Percentiles rank a stretch among this genome's conserved stretches.
Evolutionary conservation across 2,329 filamentous ascomycete genomes (phyloP).

Genomic region (Colletotrichum endophyticum): DNA sequence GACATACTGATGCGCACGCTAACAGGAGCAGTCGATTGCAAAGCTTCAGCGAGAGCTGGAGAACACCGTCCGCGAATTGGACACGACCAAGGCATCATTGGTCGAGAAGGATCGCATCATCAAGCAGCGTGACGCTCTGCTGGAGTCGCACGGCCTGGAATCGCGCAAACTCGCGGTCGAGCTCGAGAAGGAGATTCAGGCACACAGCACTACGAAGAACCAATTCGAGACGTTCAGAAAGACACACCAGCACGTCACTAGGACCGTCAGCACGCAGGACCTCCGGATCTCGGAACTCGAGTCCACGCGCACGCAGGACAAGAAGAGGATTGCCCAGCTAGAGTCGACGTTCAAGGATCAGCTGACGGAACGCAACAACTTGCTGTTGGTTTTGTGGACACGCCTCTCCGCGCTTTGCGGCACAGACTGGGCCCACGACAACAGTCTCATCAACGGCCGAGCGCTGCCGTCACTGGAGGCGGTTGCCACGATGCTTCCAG

Average conservation of each 20-base stretch:
- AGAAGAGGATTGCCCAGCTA: constrained; percentile 74
- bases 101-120: constrained; percentile 92
- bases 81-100: constrained; percentile 75
- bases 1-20: background rate
- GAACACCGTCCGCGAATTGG: constrained; percentile 80
- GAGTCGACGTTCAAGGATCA: constrained; percentile 87
- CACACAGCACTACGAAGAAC: constrained; percentile 84
- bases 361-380: constrained; percentile 84
- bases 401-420: constrained; percentile 85
- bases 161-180: constrained; percentile 83
- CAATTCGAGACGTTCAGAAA: constrained; percentile 89
- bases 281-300: constrained; percentile 87
- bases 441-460: constrained; percentile 87
- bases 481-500: constrained; percentile 82
- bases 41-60: constrained; percentile 90
- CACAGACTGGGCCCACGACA: constrained; percentile 87
- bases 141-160: constrained; percentile 89
- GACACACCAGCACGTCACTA: constrained; percentile 84
- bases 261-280: constrained; percentile 85
- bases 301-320: constrained; percentile 76
- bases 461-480: constrained; percentile 83
- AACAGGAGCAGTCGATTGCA: constrained; percentile 68
- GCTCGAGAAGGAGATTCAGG: constrained; percentile 87
- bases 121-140: constrained; percentile 84
- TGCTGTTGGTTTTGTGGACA: constrained; percentile 90